Evolutionary conservation across 768 basidiomycete genomes (phyloP), one percentile per base, ranked within the genome.

Genomic region (Auriscalpium orientale): DNA sequence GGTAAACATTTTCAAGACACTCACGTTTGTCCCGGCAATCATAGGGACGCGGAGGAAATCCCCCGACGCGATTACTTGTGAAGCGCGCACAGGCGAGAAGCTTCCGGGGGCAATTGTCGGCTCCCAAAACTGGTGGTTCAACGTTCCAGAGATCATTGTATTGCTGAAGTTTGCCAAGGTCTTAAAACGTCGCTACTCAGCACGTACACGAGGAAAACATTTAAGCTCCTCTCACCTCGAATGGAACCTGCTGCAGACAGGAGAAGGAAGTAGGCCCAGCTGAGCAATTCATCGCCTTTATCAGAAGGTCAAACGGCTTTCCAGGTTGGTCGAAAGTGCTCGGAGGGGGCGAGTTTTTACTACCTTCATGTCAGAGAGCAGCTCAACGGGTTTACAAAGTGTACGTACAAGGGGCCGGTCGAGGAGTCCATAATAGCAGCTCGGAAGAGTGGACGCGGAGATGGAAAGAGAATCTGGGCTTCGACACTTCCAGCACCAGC

Each of bases 81-180:
- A 82, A 4, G 79, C 75, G 38, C 74, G 65, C 53, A 71, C 72
- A 0, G 76, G 67, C 36, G 75, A 65, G 38, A 82, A 69, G 62
- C 79, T 82, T 4, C 78, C 79, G 0, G 66, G 54, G 3, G 78
- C 80, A 16, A 81, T 70, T 1, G 78, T 63, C 0, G 81, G 81
- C 58, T 83, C 70, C 81, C 81, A 82, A 8, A 82, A 66, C 54
- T 83, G 81, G 0, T 55, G n/a, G 51, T 82, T 81, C 33, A 83
- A 65, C 4, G 76, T 77, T 0, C 67, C 53, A 0, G 21, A 50
- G 21, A 81, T 74, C 75, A 81, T 74, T 0, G 56, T 44, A 57
- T 82, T 82, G 55, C 73, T 79, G 51, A 76, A 72, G 54, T 72
- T 71, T 55, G 79, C 37, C 11, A 82, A 68, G 5, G 68, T 75